Evolutionary conservation across 2,329 filamentous ascomycete genomes (phyloP).

Genomic region (Neopestalotiopsis rosae): DNA sequence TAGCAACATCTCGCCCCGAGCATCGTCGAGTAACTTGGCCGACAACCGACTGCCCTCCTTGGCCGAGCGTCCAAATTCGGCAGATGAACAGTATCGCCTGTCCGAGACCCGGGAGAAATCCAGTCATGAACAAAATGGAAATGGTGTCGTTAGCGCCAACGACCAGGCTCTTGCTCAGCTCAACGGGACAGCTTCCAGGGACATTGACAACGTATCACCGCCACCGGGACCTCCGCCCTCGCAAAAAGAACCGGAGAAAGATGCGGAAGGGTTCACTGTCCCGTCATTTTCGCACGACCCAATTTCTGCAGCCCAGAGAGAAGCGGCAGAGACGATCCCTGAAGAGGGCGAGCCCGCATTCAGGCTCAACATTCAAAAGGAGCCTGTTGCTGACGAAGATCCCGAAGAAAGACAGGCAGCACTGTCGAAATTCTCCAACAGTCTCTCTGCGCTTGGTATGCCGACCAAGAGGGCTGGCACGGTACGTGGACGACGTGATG

Average conservation of each 20-base stretch:
- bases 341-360: conserved; percentile 71
- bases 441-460: conserved; percentile 66
- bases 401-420: conserved; percentile 76
- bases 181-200: conserved; percentile 53
- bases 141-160: conserved; percentile 29
- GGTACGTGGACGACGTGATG: conserved; percentile 85
- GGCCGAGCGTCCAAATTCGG: conserved; percentile 58
- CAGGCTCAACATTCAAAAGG: conserved; percentile 80
- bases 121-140: conserved; percentile 39
- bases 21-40: conserved; percentile 64
- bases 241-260: conserved; percentile 56
- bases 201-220: conserved; percentile 57
- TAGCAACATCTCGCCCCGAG: conserved; percentile 60
- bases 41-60: conserved; percentile 61
- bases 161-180: conserved; percentile 41
- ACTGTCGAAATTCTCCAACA: conserved; percentile 76
- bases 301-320: conserved; percentile 75
- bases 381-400: conserved; percentile 79
- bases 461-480: conserved; percentile 76
- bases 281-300: conserved; percentile 67
- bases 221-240: conserved; percentile 57
- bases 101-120: conserved; percentile 38
- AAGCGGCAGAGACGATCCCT: conserved; percentile 51
- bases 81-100: conserved; percentile 33
- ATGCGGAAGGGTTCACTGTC: conserved; percentile 79